Conservation (phyloP, 495 filamentous ascomycete genomes). For the Penicillium cataractarum region DNA sequence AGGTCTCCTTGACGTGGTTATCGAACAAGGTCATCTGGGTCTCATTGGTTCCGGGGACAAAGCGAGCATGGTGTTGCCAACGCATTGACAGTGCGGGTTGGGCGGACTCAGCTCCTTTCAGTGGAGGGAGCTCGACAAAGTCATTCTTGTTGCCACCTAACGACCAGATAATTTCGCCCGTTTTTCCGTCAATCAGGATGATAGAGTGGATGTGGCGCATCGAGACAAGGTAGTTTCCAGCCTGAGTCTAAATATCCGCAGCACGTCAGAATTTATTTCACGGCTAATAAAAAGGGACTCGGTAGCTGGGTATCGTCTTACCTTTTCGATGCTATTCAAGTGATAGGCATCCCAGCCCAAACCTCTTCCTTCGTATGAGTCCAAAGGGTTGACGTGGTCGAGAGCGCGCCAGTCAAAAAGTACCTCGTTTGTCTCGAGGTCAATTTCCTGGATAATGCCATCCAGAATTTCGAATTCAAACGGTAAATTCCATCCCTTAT, state of each 20-base stretch:
- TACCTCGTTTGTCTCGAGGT: slow-evolving; percentile 36
- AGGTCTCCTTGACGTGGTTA: slow-evolving; percentile 24
- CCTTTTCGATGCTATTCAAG: slow-evolving; percentile 59
- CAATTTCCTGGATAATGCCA: slow-evolving; percentile 42
- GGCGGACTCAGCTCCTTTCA: slow-evolving; percentile 8
- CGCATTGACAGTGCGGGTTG: slow-evolving; percentile 9
- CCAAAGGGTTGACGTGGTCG: slow-evolving; percentile 31
- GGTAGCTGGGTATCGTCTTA: slow-evolving; percentile 7
- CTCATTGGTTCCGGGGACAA: slow-evolving; percentile 25
- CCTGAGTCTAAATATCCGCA: slow-evolving; percentile 9
- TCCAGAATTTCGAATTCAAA: slow-evolving; percentile 37
- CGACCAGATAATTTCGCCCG: slow-evolving; percentile 46
- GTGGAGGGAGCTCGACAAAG: slow-evolving; percentile 1
- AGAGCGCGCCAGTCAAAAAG: slow-evolving; percentile 45
- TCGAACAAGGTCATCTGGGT: slow-evolving; percentile 27
- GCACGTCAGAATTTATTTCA: not conserved
- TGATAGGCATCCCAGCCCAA: slow-evolving; percentile 48
- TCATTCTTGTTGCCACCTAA: slow-evolving; percentile 42
- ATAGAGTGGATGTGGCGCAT: slow-evolving; percentile 51
- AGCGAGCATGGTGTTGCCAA: slow-evolving; percentile 11
- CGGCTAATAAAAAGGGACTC: no score
- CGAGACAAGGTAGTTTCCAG: slow-evolving; percentile 58
- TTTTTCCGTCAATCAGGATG: slow-evolving; percentile 38
- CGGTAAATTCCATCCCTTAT: slow-evolving; percentile 22
- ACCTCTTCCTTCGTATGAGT: slow-evolving; percentile 12